phyloP scores from a whole-genome alignment of 176 grass and related monocot species.

The Oropetium thomaeum region DNA sequence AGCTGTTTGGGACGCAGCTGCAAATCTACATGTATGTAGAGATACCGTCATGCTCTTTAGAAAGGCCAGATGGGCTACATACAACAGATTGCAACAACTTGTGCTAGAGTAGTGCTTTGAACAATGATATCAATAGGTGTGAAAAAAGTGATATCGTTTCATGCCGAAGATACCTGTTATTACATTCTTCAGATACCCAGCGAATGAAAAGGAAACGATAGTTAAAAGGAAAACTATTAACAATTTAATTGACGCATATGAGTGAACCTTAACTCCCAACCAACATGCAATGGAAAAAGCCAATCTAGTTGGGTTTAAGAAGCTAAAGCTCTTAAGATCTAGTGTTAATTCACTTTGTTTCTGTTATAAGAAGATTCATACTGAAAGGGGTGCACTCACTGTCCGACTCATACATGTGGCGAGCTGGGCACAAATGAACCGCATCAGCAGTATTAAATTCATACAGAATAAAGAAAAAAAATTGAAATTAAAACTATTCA shows the following conservation, averaged over 20 bases:
- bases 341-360: background rate
- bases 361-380: background rate
- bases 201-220: background rate
- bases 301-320: background rate
- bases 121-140: background rate
- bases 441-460: background rate
- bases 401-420: background rate
- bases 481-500: background rate
- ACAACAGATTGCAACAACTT: background rate
- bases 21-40: slow-evolving; percentile 54
- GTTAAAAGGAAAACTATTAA: background rate
- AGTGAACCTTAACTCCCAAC: background rate
- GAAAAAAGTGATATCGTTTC: background rate
- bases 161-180: background rate
- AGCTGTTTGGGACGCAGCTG: slow-evolving; percentile 65
- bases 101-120: background rate
- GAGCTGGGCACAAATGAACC: background rate
- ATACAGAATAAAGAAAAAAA: background rate
- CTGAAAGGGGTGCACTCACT: background rate
- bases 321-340: background rate
- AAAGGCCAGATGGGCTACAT: background rate
- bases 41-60: background rate
- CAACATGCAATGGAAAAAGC: background rate
- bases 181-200: too few species aligned
- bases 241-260: background rate